These are phyloP conservation scores for Ogataea nitratoaversa DNA, from an alignment of 805 yeast genomes.

Conservation along the genomic window DNA sequence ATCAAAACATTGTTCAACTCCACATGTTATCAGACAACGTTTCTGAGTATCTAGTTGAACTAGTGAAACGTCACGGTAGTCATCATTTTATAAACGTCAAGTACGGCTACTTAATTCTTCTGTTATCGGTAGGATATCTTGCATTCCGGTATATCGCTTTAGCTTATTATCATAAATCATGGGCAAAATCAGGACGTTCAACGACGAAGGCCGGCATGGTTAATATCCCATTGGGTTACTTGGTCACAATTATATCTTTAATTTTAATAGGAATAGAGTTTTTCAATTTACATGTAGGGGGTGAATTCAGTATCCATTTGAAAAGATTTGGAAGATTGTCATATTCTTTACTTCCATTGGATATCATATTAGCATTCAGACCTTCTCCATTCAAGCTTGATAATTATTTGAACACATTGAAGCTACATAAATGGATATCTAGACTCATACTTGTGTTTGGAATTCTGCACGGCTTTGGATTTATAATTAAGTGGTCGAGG, in stretches of 20 bases:
- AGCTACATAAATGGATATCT: conserved; percentile 70
- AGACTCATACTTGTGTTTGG: conserved; percentile 46
- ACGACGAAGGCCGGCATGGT: conserved; percentile 31
- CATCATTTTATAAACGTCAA: conserved; percentile 54
- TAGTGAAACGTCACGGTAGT: conserved; percentile 42
- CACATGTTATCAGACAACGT: too few relatives aligned
- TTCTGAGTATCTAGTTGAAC: neutral
- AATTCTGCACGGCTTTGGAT: conserved; percentile 51
- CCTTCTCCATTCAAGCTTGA: conserved; percentile 47
- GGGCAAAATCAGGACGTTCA: conserved; percentile 39
- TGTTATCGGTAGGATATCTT: conserved; percentile 39
- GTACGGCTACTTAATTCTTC: conserved; percentile 54
- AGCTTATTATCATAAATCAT: conserved; percentile 29
- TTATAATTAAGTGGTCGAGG: conserved; percentile 42
- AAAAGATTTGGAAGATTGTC: conserved; percentile 63
- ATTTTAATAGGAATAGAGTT: conserved; percentile 28
- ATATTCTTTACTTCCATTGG: conserved; percentile 54
- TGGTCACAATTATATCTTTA: conserved; percentile 27
- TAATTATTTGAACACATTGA: conserved; percentile 51
- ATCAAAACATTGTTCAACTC: too few relatives aligned
- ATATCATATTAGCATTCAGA: conserved; percentile 49
- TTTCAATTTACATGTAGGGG: conserved; percentile 30
- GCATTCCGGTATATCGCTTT: conserved; percentile 32
- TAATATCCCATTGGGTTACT: conserved; percentile 28
- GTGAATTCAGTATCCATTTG: conserved; percentile 33